phyloP scores from a whole-genome alignment of 2,329 filamentous ascomycete genomes.

The Boeremia lycopersici region DNA sequence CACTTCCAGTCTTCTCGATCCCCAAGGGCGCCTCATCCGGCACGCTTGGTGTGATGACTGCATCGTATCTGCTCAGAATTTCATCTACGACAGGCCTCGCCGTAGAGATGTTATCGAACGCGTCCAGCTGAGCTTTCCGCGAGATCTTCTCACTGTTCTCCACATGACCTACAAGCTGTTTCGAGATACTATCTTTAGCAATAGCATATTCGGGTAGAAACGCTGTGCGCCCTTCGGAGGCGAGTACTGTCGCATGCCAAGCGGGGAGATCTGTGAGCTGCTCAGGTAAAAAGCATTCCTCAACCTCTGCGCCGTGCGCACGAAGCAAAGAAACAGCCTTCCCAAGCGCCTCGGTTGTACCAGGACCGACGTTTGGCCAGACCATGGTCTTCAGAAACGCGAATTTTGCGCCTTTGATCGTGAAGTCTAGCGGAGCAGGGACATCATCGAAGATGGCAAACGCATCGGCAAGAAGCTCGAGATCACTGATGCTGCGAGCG shows the following conservation, averaged over 20 bases:
- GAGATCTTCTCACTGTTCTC: constrained; percentile 55
- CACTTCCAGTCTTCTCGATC: constrained; percentile 59
- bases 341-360: constrained; percentile 44
- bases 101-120: constrained; percentile 61
- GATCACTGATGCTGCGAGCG: constrained; percentile 62
- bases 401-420: constrained; percentile 56
- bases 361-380: constrained; percentile 53
- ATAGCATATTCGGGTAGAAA: constrained; percentile 62
- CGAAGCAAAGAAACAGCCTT: constrained; percentile 43
- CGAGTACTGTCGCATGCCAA: constrained; percentile 61
- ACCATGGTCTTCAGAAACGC: constrained; percentile 58
- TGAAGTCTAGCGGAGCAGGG: constrained; percentile 42
- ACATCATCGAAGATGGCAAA: constrained; percentile 63
- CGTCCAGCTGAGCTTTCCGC: constrained; percentile 57
- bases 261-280: constrained; percentile 56
- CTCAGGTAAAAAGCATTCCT: constrained; percentile 60
- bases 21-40: constrained; percentile 65
- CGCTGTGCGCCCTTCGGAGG: constrained; percentile 58
- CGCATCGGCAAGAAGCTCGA: constrained; percentile 61
- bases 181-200: constrained; percentile 55
- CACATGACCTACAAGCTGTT: constrained; percentile 57
- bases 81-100: constrained; percentile 62
- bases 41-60: constrained; percentile 64
- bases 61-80: constrained; percentile 59
- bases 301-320: constrained; percentile 59